A percentile compares a stretch with the other conserved stretches of the same genome.
Conservation (phyloP, 2,329 filamentous ascomycete species). For the Aureobasidium sp. region DNA sequence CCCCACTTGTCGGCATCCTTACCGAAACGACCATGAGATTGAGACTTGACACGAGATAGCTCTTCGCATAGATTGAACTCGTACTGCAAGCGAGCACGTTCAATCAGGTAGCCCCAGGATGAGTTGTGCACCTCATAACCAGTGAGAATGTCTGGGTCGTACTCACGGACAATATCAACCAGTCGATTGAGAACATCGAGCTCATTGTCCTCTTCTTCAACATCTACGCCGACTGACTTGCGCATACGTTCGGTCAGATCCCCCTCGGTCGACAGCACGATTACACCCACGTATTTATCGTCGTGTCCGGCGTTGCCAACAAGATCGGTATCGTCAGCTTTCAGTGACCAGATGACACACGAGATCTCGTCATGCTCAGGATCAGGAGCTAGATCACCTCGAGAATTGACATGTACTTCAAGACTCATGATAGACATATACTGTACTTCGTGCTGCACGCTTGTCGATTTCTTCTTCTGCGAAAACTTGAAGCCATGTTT, state of each 20-base stretch:
- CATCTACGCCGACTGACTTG: constrained; percentile 53
- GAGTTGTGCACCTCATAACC: constrained; percentile 91
- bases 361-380: constrained; percentile 84
- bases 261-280: constrained; percentile 53
- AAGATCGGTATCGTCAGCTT: constrained; percentile 60
- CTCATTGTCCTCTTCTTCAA: constrained; percentile 72
- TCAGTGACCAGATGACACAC: constrained; percentile 84
- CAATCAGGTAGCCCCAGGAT: constrained; percentile 94
- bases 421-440: constrained; percentile 97
- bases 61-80: constrained; percentile 89
- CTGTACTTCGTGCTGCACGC: constrained; percentile 73
- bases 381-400: constrained; percentile 74
- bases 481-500: constrained; percentile 80
- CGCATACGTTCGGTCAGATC: constrained; percentile 54
- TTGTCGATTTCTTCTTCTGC: constrained; percentile 65
- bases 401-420: constrained; percentile 84
- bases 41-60: constrained; percentile 77
- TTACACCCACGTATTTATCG: constrained; percentile 59
- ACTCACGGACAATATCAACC: constrained; percentile 72
- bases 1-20: constrained; percentile 88
- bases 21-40: constrained; percentile 75
- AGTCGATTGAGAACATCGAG: constrained; percentile 79
- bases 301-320: constrained; percentile 41
- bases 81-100: constrained; percentile 77
- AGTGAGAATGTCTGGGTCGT: constrained; percentile 88